These are phyloP conservation scores for Amylostereum areolatum DNA, from an alignment of 1,284 basidiomycete genomes.

Conservation along the genomic window DNA sequence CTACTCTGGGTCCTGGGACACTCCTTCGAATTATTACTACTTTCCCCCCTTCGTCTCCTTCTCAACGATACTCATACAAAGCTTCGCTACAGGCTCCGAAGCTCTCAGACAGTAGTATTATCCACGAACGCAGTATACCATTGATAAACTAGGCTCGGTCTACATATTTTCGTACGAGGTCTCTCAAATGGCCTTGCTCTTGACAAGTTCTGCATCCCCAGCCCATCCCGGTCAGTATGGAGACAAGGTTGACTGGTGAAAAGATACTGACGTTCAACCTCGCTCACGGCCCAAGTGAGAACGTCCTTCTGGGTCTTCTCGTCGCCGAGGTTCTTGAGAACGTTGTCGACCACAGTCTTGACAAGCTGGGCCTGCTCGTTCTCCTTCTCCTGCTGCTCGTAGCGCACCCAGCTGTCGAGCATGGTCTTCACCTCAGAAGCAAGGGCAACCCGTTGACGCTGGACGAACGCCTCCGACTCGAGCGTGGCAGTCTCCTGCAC, in stretches of 20 bases:
- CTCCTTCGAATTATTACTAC: no score
- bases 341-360: constrained; percentile 82
- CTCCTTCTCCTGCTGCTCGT: constrained; percentile 96
- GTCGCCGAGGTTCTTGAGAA: constrained; percentile 78
- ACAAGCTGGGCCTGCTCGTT: constrained; percentile 91
- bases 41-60: no score
- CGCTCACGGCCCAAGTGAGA: constrained; percentile 76
- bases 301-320: constrained; percentile 94
- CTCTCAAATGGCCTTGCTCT: constrained; percentile 58
- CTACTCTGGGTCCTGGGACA: no score
- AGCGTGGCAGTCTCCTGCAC: constrained; percentile 84
- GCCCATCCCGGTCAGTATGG: constrained; percentile 10
- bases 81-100: no score
- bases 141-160: no score
- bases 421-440: constrained; percentile 91
- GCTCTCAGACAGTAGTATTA: no score
- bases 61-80: no score
- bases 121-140: no score
- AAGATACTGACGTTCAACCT: constrained; percentile 83
- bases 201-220: constrained; percentile 53
- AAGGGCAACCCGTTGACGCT: constrained; percentile 85
- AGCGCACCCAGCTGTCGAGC: constrained; percentile 97
- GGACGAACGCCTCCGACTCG: constrained; percentile 88
- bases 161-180: not conserved
- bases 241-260: not conserved